Conservation (phyloP, 2,329 filamentous ascomycete genomes). For the Cladophialophora chaetospira region DNA sequence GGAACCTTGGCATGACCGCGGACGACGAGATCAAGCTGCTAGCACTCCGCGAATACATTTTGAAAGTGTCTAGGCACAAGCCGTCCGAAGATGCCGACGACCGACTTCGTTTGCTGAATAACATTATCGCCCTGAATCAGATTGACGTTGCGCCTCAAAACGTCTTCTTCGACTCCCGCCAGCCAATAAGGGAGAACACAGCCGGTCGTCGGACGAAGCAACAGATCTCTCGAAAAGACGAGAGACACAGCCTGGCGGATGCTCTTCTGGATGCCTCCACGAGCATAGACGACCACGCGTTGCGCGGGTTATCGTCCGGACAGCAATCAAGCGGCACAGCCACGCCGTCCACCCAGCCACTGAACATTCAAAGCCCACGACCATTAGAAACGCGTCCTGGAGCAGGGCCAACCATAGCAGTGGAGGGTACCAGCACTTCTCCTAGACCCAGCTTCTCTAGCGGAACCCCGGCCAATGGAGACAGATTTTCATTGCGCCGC, state of each 20-base stretch:
- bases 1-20: slow-evolving; percentile 75
- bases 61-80: slow-evolving; percentile 76
- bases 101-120: slow-evolving; percentile 50
- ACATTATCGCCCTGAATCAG: slow-evolving; percentile 72
- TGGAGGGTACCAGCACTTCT: slow-evolving; percentile 23
- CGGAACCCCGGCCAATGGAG: slow-evolving; percentile 17
- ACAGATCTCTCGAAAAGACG: slow-evolving; percentile 40
- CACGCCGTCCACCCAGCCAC: slow-evolving; percentile 21
- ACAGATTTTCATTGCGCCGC: slow-evolving; percentile 29
- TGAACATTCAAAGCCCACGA: slow-evolving; percentile 23
- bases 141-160: slow-evolving; percentile 81
- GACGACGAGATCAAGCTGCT: slow-evolving; percentile 92
- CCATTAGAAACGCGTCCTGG: background rate
- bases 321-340: slow-evolving; percentile 18
- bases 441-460: slow-evolving; percentile 19
- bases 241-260: slow-evolving; percentile 79
- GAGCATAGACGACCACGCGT: slow-evolving; percentile 67
- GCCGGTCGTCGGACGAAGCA: slow-evolving; percentile 37
- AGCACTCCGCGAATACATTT: slow-evolving; percentile 85
- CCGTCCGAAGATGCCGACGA: slow-evolving; percentile 54
- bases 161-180: slow-evolving; percentile 81
- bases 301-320: slow-evolving; percentile 14
- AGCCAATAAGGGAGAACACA: slow-evolving; percentile 34
- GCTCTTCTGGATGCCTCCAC: slow-evolving; percentile 89
- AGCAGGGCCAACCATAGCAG: slow-evolving; percentile 14